Percentiles rank a stretch among this genome's conserved stretches.
Evolutionary conservation across 495 filamentous ascomycete species (phyloP).

Genomic region (Saxophila tyrrhenica): DNA sequence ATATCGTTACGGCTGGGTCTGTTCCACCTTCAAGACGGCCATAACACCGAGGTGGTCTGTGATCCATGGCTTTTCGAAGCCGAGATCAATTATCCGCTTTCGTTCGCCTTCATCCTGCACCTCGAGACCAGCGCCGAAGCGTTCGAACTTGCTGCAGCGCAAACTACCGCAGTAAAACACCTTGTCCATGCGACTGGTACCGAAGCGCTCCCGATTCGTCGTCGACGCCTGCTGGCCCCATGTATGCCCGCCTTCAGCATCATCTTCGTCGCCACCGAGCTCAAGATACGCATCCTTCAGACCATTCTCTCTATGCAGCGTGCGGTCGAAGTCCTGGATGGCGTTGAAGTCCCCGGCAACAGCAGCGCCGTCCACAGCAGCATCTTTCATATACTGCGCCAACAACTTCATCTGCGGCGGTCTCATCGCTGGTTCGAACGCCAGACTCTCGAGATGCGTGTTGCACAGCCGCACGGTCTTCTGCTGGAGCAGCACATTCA

Average conservation of each 20-base stretch:
- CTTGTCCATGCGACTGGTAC: slow-evolving; percentile 43
- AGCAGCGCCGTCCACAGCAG: slow-evolving; percentile 25
- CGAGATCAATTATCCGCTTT: slow-evolving; percentile 18
- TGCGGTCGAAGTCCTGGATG: slow-evolving; percentile 41
- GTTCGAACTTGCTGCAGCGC: slow-evolving; percentile 24
- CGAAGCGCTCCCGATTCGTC: slow-evolving; percentile 28
- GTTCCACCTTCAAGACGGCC: slow-evolving; percentile 17
- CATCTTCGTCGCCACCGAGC: slow-evolving; percentile 37
- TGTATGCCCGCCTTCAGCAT: slow-evolving; percentile 38
- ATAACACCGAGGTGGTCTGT: slow-evolving; percentile 42
- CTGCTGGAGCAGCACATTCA: slow-evolving; percentile 31
- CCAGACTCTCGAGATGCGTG: slow-evolving; percentile 44
- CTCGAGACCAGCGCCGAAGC: slow-evolving; percentile 34
- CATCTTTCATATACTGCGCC: slow-evolving; percentile 30
- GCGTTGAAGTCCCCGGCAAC: slow-evolving; percentile 45
- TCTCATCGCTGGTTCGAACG: slow-evolving; percentile 29
- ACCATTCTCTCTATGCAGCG: slow-evolving; percentile 34
- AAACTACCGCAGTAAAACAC: slow-evolving; percentile 32
- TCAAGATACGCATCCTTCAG: slow-evolving; percentile 44
- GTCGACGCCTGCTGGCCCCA: slow-evolving; percentile 44
- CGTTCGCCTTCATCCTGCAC: slow-evolving; percentile 18
- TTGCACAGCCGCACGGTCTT: slow-evolving; percentile 37
- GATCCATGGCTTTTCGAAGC: slow-evolving; percentile 32
- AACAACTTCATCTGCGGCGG: slow-evolving; percentile 35
- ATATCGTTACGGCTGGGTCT: background rate